Conservation (phyloP, 306 rosid genomes). For the Ormosia emarginata region DNA sequence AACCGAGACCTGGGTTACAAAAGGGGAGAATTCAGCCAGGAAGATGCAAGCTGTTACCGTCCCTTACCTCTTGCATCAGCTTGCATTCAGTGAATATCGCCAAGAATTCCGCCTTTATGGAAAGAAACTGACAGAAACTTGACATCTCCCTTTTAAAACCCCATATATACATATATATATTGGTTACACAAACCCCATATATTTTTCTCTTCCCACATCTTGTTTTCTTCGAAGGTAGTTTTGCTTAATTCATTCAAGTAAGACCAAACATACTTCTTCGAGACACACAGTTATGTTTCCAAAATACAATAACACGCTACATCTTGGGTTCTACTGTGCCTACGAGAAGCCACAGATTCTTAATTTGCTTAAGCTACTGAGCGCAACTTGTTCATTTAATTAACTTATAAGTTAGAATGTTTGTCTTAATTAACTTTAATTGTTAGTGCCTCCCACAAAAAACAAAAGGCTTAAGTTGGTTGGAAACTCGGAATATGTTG, state of each 20-base stretch:
- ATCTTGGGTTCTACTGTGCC: not conserved
- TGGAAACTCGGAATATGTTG: not conserved
- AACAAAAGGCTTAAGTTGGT: not conserved
- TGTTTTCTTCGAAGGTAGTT: not conserved
- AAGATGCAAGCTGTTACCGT: too few species aligned
- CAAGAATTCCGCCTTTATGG: not conserved
- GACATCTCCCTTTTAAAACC: conserved; percentile 16
- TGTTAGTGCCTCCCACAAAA: not conserved
- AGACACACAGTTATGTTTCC: not conserved
- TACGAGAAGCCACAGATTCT: not conserved
- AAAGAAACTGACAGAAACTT: not conserved
- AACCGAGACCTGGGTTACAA: too few species aligned
- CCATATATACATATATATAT: not conserved
- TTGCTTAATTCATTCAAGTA: not conserved
- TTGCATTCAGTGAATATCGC: too few species aligned
- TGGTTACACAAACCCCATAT: not conserved
- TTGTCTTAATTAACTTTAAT: not conserved
- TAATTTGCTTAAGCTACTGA: not conserved
- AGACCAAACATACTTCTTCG: not conserved
- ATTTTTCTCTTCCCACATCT: not conserved
- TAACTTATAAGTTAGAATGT: not conserved
- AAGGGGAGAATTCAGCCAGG: too few species aligned
- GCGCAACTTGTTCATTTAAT: not conserved
- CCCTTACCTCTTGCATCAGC: too few species aligned
- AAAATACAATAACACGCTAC: not conserved